Base-by-base conservation (phyloP, 805 yeast species). In the Sugiyamaella mastotermitis region DNA sequence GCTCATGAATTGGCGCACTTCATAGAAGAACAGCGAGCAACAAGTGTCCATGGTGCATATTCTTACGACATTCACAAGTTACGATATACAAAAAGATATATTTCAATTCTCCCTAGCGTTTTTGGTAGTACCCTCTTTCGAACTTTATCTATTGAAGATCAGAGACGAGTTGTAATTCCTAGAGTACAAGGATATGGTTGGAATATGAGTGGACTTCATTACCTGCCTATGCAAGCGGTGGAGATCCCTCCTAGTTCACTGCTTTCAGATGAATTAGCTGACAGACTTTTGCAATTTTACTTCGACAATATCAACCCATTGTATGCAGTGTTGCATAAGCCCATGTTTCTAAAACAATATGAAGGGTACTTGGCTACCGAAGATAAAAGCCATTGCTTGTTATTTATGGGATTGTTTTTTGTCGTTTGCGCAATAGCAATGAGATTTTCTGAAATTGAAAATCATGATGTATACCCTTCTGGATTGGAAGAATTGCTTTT, bases 181-280 rank as follows among this genome's bases (percentile, higher is more conserved):
- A 55, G 82, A 32, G 60, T 67, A n/a, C 80, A 78, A 50, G 71
- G 66, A 35, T 78, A 73, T 48, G 82, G 80, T 11, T 78, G 83
- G 82, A 78, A 78, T 51, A 60, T 76, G 72, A 62, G 71, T n/a
- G 83, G 83, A 1, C 66, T 66, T 20, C 71, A 69, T 48, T 78
- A 73, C 49, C 44, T 75, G 14, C 50, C 52, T 19, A 40, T 58
- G 13, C 44, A 50, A 18, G 35, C 34, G 26, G 48, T 43, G 38
- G 46, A 14, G 27, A 45, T 25, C 56, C 64, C 32, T 45, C 67
- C n/a, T 55, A 31, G 24, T 10, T 18, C 28, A 31, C 31, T 37
- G 27, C 15, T 38, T 3, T 18, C 26, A 22, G 31, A 31, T 10
- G 51, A 33, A 4, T 28, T 41, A 24, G 43, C 44, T 2, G 19